Conservation (phyloP, 768 basidiomycete species). For the Pleurotus eryngii region DNA sequence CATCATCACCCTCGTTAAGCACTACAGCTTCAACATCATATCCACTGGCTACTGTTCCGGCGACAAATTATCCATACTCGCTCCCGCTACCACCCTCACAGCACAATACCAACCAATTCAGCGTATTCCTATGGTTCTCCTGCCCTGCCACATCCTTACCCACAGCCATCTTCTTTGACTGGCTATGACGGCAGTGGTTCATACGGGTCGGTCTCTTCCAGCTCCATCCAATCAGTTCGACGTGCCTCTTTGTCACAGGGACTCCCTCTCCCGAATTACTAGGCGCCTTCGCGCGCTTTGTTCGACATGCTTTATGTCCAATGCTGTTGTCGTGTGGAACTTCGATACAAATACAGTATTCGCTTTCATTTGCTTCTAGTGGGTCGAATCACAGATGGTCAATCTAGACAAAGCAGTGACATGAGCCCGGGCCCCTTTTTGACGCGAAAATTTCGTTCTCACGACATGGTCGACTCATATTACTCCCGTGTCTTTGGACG, state of each 20-base stretch:
- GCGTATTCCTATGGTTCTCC: slow-evolving; percentile 5
- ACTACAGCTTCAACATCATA: neutral
- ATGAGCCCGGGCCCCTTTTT: neutral
- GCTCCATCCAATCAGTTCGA: neutral
- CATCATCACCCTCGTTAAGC: neutral
- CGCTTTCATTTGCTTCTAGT: neutral
- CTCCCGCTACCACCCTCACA: neutral
- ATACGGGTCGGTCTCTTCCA: neutral
- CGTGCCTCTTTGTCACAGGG: slow-evolving; percentile 2
- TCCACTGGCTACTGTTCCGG: neutral
- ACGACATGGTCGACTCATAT: neutral
- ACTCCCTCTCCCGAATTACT: neutral
- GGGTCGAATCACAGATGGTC: neutral
- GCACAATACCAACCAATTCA: neutral
- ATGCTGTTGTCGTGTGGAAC: neutral
- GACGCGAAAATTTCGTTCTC: slow-evolving; percentile 7
- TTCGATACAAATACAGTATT: neutral
- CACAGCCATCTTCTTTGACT: neutral
- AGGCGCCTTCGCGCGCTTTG: neutral
- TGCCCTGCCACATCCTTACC: neutral
- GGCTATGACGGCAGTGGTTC: neutral
- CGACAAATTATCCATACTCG: neutral
- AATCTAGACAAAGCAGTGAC: neutral
- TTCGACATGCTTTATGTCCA: neutral
- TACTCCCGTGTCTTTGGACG: neutral